phyloP scores from a whole-genome alignment of 345 rosid species.

The Brassica juncea region DNA sequence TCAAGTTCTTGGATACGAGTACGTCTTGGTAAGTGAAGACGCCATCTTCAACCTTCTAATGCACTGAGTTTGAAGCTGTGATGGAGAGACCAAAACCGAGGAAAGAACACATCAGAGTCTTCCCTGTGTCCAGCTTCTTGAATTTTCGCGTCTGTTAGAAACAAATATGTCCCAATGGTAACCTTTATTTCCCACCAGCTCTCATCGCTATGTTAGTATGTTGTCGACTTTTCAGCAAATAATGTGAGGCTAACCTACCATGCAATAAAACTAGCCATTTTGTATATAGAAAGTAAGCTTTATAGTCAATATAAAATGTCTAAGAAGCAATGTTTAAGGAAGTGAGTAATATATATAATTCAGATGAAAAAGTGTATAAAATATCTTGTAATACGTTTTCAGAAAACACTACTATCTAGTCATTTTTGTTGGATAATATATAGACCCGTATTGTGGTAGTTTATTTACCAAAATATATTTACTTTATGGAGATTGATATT shows the following conservation, averaged over 20 bases:
- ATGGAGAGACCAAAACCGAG: slow-evolving; percentile 1
- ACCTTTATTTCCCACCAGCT: not conserved
- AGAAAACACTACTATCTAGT: not conserved
- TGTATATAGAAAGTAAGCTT: not conserved
- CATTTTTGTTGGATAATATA: not conserved
- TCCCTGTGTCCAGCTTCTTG: not conserved
- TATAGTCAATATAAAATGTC: not conserved
- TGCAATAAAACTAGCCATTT: not conserved
- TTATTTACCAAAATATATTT: not conserved
- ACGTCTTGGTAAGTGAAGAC: slow-evolving; percentile 65
- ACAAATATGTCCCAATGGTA: not conserved
- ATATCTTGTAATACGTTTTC: not conserved
- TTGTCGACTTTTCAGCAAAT: not conserved
- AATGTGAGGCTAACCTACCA: not conserved
- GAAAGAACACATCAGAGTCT: slow-evolving; percentile 6
- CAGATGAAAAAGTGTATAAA: not conserved
- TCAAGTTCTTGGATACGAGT: slow-evolving; percentile 67
- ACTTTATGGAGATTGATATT: not conserved
- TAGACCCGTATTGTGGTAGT: not conserved
- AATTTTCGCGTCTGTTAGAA: not conserved
- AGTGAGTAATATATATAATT: not conserved
- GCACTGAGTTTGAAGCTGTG: slow-evolving; percentile 47
- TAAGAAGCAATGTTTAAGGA: not conserved
- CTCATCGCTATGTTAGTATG: not conserved
- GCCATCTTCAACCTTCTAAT: slow-evolving; percentile 65